These are phyloP conservation scores for Globisporangium barbulae DNA, from an alignment of 352 stramenopile genomes.

Conservation along the genomic window DNA sequence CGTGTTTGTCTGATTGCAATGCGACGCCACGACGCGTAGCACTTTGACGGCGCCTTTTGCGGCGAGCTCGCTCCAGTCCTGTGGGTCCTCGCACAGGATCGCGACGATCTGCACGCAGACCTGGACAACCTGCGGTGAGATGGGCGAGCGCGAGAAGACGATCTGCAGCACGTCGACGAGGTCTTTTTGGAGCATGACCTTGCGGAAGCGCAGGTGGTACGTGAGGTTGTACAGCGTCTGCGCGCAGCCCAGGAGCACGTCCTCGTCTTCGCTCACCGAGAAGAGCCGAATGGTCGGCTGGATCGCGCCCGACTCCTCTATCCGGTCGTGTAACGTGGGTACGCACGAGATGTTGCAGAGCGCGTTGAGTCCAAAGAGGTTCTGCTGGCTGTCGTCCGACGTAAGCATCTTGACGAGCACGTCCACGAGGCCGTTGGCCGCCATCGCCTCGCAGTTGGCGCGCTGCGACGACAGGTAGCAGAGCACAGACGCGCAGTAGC, in stretches of 20 bases:
- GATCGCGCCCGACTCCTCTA: constrained; percentile 56
- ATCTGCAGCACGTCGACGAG: constrained; percentile 45
- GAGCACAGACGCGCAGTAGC: constrained; percentile 66
- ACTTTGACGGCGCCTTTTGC: constrained; percentile 50
- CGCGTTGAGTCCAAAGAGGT: constrained; percentile 69
- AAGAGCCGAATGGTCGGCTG: constrained; percentile 54
- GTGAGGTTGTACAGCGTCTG: constrained; percentile 74
- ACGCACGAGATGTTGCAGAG: constrained; percentile 77
- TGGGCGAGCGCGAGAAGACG: constrained; percentile 28
- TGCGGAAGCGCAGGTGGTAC: constrained; percentile 55
- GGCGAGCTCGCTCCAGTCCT: constrained; percentile 49
- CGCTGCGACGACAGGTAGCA: constrained; percentile 67
- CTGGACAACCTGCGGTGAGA: constrained; percentile 39
- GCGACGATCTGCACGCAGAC: constrained; percentile 67
- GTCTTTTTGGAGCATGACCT: constrained; percentile 50
- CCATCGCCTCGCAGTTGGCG: constrained; percentile 76
- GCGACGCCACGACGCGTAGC: constrained; percentile 40
- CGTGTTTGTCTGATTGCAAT: constrained; percentile 27
- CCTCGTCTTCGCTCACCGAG: constrained; percentile 33
- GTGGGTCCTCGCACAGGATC: constrained; percentile 59
- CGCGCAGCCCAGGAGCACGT: constrained; percentile 57
- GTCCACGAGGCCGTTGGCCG: constrained; percentile 57
- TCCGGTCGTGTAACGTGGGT: constrained; percentile 60
- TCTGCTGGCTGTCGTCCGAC: constrained; percentile 50
- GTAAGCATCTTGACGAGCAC: constrained; percentile 60